Percentiles rank a stretch among this genome's conserved stretches.
Evolutionary conservation across 306 rosid species (phyloP).

Genomic region (Begonia peltatifolia): DNA sequence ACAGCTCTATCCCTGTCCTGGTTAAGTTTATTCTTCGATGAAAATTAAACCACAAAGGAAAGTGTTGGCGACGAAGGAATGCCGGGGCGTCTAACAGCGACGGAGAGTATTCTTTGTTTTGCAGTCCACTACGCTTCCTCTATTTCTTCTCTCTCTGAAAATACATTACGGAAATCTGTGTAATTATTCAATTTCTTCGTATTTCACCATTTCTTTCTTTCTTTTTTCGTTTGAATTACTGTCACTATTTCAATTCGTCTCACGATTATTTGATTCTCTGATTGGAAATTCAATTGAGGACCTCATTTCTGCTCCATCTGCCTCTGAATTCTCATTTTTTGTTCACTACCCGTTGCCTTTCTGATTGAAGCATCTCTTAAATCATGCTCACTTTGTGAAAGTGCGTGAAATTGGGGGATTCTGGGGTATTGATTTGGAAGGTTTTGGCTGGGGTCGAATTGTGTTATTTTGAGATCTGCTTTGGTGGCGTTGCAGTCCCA

Average conservation of each 20-base stretch:
- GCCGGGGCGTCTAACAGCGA: conserved; percentile 1
- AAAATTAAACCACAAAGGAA: neutral
- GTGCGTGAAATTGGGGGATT: conserved; percentile 3
- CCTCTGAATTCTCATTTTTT: neutral
- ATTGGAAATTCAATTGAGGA: neutral
- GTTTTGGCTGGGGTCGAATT: conserved; percentile 18
- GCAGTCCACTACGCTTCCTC: conserved; percentile 16
- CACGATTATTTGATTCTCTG: neutral
- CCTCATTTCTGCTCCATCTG: neutral
- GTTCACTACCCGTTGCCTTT: neutral
- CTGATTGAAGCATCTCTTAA: too few species aligned
- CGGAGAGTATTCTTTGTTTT: conserved; percentile 5
- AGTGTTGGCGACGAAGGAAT: conserved; percentile 15
- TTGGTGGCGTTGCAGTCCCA: neutral
- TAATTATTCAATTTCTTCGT: conserved; percentile 8
- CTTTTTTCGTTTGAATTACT: conserved; percentile 5
- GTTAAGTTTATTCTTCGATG: neutral
- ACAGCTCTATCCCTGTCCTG: neutral
- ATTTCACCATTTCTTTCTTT: neutral
- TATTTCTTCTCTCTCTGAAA: conserved; percentile 1
- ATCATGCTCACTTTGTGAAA: neutral
- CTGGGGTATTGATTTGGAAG: neutral
- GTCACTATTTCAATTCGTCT: neutral
- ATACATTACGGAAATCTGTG: neutral
- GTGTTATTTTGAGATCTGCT: conserved; percentile 35